Conservation (phyloP, 345 rosid species). For the Pelargonium nanum region DNA sequence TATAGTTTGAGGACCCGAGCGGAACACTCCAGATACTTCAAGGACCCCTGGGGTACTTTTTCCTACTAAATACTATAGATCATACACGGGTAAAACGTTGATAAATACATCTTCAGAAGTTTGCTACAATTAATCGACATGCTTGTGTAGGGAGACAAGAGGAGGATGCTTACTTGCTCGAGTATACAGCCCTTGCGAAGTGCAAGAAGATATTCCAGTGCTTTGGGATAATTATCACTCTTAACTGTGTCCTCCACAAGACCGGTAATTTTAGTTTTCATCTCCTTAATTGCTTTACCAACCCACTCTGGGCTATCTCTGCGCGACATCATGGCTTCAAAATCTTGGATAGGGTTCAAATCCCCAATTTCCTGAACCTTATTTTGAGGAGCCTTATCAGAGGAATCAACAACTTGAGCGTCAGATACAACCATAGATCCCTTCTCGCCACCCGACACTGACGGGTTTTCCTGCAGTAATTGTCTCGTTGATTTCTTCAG, state of each 20-base stretch:
- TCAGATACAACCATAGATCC: slow-evolving; percentile 15
- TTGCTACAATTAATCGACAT: background rate
- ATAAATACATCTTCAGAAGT: no score
- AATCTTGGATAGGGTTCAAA: slow-evolving; percentile 60
- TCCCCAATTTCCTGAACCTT: slow-evolving; percentile 42
- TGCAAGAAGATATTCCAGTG: slow-evolving; percentile 48
- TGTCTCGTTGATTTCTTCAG: slow-evolving; percentile 49
- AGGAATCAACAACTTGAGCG: slow-evolving; percentile 16
- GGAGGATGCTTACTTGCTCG: slow-evolving; percentile 51
- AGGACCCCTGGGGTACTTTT: no score
- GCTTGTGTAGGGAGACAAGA: slow-evolving; percentile 7
- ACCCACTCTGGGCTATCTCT: slow-evolving; percentile 67
- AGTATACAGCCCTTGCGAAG: slow-evolving; percentile 78
- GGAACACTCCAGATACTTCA: no score
- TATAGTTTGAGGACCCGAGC: no score
- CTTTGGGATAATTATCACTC: slow-evolving; percentile 36
- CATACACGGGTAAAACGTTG: no score
- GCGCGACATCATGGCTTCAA: slow-evolving; percentile 69
- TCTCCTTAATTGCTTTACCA: slow-evolving; percentile 47
- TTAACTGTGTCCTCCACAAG: slow-evolving; percentile 33
- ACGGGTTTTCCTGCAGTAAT: slow-evolving; percentile 39
- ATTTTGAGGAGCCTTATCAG: slow-evolving; percentile 16
- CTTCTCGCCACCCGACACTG: slow-evolving; percentile 53
- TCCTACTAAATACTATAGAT: background rate
- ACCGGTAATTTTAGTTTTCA: slow-evolving; percentile 44